phyloP scores from a whole-genome alignment of 2,329 filamentous ascomycete species.

The Pseudogymnoascus verrucosus region DNA sequence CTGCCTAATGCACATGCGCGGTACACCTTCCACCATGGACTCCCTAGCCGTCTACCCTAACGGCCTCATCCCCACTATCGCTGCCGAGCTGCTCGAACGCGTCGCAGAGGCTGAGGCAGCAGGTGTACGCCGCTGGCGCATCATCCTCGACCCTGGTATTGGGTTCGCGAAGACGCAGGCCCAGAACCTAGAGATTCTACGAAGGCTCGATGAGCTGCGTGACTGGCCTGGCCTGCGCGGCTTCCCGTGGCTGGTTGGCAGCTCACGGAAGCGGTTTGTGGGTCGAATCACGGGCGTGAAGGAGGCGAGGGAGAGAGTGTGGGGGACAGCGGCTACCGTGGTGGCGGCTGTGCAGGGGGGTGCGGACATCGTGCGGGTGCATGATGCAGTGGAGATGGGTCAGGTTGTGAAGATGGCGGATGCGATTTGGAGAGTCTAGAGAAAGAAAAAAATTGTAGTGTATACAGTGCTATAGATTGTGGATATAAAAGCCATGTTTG shows the following conservation, averaged over 20 bases:
- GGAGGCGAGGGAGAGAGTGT: slow-evolving; percentile 61
- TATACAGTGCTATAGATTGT: slow-evolving; percentile 1
- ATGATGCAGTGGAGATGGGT: slow-evolving; percentile 82
- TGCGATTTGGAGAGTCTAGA: slow-evolving; percentile 64
- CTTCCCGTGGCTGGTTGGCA: slow-evolving; percentile 82
- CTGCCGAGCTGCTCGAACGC: slow-evolving; percentile 48
- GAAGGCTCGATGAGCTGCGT: slow-evolving; percentile 56
- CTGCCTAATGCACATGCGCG: slow-evolving; percentile 67
- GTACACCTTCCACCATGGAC: slow-evolving; percentile 59
- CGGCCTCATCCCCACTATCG: slow-evolving; percentile 50
- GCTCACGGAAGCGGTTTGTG: slow-evolving; percentile 84
- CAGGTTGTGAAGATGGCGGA: slow-evolving; percentile 82
- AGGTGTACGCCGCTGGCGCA: slow-evolving; percentile 85
- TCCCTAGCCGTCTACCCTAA: slow-evolving; percentile 45
- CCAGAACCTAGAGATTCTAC: slow-evolving; percentile 76
- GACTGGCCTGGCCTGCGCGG: slow-evolving; percentile 56
- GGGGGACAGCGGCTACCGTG: slow-evolving; percentile 84
- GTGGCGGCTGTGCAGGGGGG: slow-evolving; percentile 79
- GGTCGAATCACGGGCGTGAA: slow-evolving; percentile 71
- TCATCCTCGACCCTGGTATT: slow-evolving; percentile 87
- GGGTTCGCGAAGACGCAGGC: slow-evolving; percentile 81
- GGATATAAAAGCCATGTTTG: slow-evolving; percentile 3
- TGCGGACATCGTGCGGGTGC: slow-evolving; percentile 85
- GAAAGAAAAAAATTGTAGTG: neutral
- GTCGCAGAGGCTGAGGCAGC: slow-evolving; percentile 68